phyloP scores from a whole-genome alignment of 2,329 filamentous ascomycete species.

The Colletotrichum horii region DNA sequence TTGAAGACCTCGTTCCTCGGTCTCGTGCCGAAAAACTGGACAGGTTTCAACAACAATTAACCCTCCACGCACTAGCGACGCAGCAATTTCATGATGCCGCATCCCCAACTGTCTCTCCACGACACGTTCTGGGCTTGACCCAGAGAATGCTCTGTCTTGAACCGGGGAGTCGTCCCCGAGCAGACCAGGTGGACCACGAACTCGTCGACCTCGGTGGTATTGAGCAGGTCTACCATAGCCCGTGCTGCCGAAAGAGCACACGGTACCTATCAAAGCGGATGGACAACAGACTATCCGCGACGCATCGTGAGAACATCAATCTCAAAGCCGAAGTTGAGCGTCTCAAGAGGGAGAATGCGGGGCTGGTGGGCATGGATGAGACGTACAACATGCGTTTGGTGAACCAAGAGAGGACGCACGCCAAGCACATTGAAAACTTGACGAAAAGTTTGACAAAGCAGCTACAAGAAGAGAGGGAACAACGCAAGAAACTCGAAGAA shows the following conservation, averaged over 20 bases:
- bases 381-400: constrained; percentile 43
- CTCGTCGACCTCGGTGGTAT: constrained; percentile 51
- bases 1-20: constrained; percentile 32
- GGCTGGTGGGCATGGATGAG: constrained; percentile 42
- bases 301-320: constrained; percentile 19
- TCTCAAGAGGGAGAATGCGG: constrained; percentile 36
- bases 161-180: constrained; percentile 36
- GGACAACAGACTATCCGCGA: constrained; percentile 37
- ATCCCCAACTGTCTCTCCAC: constrained; percentile 43
- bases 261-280: constrained; percentile 41
- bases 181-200: constrained; percentile 42
- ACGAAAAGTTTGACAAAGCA: constrained; percentile 37
- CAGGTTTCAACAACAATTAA: constrained; percentile 37
- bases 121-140: constrained; percentile 43
- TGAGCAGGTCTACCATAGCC: constrained; percentile 51
- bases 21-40: constrained; percentile 39
- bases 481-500: constrained; percentile 33
- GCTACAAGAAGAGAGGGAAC: constrained; percentile 39
- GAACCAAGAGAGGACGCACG: constrained; percentile 38
- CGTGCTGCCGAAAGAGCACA: constrained; percentile 44
- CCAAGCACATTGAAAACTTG: constrained; percentile 36
- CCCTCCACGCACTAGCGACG: constrained; percentile 38
- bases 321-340: constrained; percentile 37
- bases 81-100: constrained; percentile 40
- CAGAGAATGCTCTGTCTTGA: constrained; percentile 38